phyloP scores from a whole-genome alignment of 2,329 filamentous ascomycete genomes.

The Sphaerulina vaccinii region DNA sequence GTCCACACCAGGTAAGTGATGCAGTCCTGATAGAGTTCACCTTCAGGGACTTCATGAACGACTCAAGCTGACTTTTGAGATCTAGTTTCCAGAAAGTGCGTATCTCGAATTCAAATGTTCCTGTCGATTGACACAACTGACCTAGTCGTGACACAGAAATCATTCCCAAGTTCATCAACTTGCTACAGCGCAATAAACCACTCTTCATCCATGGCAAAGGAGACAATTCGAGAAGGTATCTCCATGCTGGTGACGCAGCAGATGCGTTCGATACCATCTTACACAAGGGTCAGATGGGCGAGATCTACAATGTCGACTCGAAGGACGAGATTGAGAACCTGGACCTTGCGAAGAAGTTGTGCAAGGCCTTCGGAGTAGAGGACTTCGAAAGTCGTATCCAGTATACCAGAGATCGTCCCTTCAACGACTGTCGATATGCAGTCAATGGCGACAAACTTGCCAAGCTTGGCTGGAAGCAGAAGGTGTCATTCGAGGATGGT shows the following conservation, averaged over 20 bases:
- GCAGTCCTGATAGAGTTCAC: neutral
- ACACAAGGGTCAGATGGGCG: slow-evolving; percentile 70
- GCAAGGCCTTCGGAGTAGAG: slow-evolving; percentile 61
- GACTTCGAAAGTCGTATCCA: slow-evolving; percentile 63
- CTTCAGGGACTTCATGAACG: slow-evolving; percentile 4
- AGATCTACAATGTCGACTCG: slow-evolving; percentile 81
- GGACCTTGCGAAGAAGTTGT: slow-evolving; percentile 63
- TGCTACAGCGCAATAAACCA: slow-evolving; percentile 65
- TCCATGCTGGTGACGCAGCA: slow-evolving; percentile 75
- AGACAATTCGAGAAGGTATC: slow-evolving; percentile 69
- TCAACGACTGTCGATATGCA: slow-evolving; percentile 72
- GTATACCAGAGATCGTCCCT: slow-evolving; percentile 74
- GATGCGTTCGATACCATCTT: slow-evolving; percentile 83
- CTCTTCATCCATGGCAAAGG: slow-evolving; percentile 76
- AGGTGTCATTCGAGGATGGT: slow-evolving; percentile 63
- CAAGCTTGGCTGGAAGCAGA: slow-evolving; percentile 67
- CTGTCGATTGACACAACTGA: neutral
- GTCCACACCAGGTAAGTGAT: slow-evolving; percentile 71
- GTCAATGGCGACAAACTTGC: slow-evolving; percentile 68
- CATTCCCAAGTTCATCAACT: slow-evolving; percentile 76
- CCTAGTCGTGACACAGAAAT: slow-evolving; percentile 58
- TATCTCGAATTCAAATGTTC: neutral
- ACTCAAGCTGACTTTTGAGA: slow-evolving; percentile 18
- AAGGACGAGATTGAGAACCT: slow-evolving; percentile 75
- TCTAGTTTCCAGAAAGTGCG: slow-evolving; percentile 30